phyloP scores from a whole-genome alignment of 225 moss, liverwort and hornwort genomes.

The Physcomitrellopsis africana region DNA sequence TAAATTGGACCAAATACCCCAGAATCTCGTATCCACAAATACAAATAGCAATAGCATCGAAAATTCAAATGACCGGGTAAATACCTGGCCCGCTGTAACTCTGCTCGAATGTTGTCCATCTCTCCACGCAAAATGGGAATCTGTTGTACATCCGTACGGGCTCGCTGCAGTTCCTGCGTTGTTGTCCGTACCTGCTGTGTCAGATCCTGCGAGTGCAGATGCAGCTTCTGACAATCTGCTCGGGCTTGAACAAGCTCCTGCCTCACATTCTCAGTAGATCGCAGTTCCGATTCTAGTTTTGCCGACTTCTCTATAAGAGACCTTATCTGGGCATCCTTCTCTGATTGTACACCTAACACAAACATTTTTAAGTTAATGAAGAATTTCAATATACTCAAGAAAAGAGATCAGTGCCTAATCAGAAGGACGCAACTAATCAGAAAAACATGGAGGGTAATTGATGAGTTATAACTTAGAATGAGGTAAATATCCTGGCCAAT shows the following conservation, averaged over 20 bases:
- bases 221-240: slow-evolving; percentile 65
- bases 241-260: slow-evolving; percentile 71
- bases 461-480: background rate
- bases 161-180: slow-evolving; percentile 55
- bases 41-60: background rate
- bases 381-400: background rate
- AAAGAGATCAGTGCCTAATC: background rate
- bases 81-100: slow-evolving; percentile 74
- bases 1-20: slow-evolving; percentile 3
- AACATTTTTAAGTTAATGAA: background rate
- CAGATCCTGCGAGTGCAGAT: slow-evolving; percentile 66
- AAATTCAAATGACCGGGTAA: background rate
- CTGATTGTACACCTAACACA: slow-evolving; percentile 62
- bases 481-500: background rate
- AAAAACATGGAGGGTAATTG: background rate
- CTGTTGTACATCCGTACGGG: slow-evolving; percentile 58
- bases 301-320: slow-evolving; percentile 57
- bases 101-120: slow-evolving; percentile 64
- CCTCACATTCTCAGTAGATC: slow-evolving; percentile 54
- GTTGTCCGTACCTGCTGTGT: slow-evolving; percentile 66
- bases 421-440: background rate
- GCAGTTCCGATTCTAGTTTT: slow-evolving; percentile 60
- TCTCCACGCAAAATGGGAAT: slow-evolving; percentile 65
- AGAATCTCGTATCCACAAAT: background rate
- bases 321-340: slow-evolving; percentile 61